phyloP scores from a whole-genome alignment of 495 filamentous ascomycete genomes.

The Astrothelium subdiscretum region DNA sequence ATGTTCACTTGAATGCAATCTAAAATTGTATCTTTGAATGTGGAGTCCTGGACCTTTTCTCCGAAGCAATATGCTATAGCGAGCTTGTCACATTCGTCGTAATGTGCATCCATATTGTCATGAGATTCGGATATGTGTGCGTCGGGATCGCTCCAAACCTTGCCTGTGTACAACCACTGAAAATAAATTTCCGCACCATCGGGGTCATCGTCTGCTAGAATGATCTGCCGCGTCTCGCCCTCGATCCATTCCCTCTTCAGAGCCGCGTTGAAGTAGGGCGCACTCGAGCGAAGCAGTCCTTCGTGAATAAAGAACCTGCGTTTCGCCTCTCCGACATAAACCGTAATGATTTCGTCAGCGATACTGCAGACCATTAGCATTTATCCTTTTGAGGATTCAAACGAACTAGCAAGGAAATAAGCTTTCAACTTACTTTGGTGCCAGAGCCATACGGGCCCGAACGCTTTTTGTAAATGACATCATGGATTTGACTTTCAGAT shows the following conservation, averaged over 20 bases:
- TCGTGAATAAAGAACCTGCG: constrained; percentile 6
- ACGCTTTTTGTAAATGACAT: no score
- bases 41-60: neutral
- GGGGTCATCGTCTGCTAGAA: constrained; percentile 6
- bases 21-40: constrained; percentile 6
- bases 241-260: constrained; percentile 8
- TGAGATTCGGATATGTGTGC: neutral
- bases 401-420: no score
- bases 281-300: neutral
- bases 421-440: no score
- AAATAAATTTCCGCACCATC: constrained; percentile 4
- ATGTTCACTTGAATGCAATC: neutral
- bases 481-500: no score
- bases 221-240: neutral
- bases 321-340: constrained; percentile 6
- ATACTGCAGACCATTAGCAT: neutral
- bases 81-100: constrained; percentile 2
- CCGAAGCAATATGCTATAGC: constrained; percentile 1
- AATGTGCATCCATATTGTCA: neutral
- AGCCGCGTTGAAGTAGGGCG: constrained; percentile 11
- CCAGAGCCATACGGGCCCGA: no score
- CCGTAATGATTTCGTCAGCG: neutral
- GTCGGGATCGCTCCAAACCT: neutral
- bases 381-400: no score
- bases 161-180: constrained; percentile 10